Evolutionary conservation across 192 early-diverging fungal genomes (phyloP), one percentile per base, ranked within the genome.

Genomic region (Coemansia umbellata): DNA sequence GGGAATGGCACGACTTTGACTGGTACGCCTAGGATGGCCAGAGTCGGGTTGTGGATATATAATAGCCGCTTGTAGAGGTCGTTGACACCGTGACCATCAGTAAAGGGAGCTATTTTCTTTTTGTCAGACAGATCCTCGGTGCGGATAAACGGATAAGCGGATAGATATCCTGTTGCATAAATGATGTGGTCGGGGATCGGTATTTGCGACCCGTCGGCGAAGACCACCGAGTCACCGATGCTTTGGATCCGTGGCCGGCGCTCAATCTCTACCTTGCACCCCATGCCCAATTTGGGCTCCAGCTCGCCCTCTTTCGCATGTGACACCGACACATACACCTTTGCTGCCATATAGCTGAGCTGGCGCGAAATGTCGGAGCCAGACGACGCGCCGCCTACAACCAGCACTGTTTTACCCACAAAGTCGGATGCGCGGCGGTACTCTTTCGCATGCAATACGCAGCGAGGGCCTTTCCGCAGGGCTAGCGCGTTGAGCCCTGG

Each of bases 141-240:
- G 9, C 49, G 36, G 1, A 85, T 37, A 50, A 88, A 90, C 22
- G 86, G 86, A 55, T 72, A 83, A 2, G 59, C 60, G 28, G 77
- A 84, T 0, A 78, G 48, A 52, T 86, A 90, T 0, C 88, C 88
- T 0, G 88, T 90, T 19, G 82, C 86, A 41, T 78, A 82, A 0
- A 90, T 65, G 17, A 90, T 63, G 8, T 28, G 30, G 47, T 87
- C 81, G 0, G 79, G 47, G 1, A 75, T 43, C 8, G 42, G 43
- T 0, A 81, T 48, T 3, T 9, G 0, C 0, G 69, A 61, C 18
- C 65, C 71, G 35, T 75, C 72, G 5, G 40, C 37, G 22, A 68
- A 73, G 33, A 53, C 39, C 8, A 82, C 55, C 23, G 23, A 37
- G 17, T 37, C 17, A 4, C 14, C 19, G 14, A 44, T 11, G 0